phyloP scores from a whole-genome alignment of 805 yeast genomes.

The Kluyveromyces wickerhamii region DNA sequence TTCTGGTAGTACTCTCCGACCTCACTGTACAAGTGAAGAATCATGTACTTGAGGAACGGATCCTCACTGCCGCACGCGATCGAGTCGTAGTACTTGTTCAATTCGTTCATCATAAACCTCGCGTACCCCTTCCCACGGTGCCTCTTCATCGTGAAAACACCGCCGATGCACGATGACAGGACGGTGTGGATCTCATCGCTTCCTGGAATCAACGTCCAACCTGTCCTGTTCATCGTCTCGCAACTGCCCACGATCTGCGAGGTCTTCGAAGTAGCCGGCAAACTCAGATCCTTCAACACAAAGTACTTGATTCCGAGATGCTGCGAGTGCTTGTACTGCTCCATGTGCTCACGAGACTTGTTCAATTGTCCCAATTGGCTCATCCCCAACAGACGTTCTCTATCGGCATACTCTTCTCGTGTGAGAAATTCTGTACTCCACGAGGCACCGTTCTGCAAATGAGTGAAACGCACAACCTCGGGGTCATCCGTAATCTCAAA shows the following conservation, averaged over 20 bases:
- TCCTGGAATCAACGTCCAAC: constrained; percentile 24
- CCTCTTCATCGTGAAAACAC: constrained; percentile 45
- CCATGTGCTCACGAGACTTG: constrained; percentile 9
- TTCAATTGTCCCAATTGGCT: constrained; percentile 22
- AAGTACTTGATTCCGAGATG: constrained; percentile 32
- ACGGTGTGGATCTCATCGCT: constrained; percentile 25
- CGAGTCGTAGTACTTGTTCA: constrained; percentile 31
- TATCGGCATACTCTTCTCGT: constrained; percentile 30
- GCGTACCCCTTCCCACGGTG: constrained; percentile 54
- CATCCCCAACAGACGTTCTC: constrained; percentile 30
- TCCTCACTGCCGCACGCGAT: constrained; percentile 14
- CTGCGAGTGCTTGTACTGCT: constrained; percentile 14
- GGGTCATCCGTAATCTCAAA: constrained; percentile 24
- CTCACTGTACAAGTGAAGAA: constrained; percentile 58
- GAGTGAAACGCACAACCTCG: constrained; percentile 32
- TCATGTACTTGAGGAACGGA: constrained; percentile 24
- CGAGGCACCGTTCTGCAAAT: constrained; percentile 25
- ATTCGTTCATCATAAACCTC: constrained; percentile 34
- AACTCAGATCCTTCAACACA: constrained; percentile 23
- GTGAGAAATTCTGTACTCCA: constrained; percentile 31
- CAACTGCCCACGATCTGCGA: constrained; percentile 35
- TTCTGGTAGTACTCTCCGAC: constrained; percentile 58
- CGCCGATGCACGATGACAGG: constrained; percentile 42
- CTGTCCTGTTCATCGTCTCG: constrained; percentile 35
- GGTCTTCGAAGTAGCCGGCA: constrained; percentile 19